Conservation (phyloP, 768 basidiomycete genomes). For the Sarcodon sp. region DNA sequence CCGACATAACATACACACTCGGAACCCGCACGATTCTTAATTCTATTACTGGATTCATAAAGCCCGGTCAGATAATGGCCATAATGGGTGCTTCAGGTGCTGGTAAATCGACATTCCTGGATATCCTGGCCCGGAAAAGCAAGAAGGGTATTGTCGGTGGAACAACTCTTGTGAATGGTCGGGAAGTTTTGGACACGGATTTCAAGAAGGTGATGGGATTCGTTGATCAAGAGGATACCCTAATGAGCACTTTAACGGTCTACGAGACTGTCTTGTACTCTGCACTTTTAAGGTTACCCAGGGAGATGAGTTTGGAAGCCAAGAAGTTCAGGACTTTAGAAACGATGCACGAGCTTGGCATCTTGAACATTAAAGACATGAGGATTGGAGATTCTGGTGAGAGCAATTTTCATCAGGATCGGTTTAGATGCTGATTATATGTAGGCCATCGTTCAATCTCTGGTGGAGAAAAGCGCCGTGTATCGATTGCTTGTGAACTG, state of each 20-base stretch:
- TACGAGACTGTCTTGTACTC: conserved; percentile 97
- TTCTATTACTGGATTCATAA: conserved; percentile 68
- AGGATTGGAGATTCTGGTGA: conserved; percentile 80
- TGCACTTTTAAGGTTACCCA: conserved; percentile 76
- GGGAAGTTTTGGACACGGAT: conserved; percentile 55
- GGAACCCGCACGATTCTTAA: conserved; percentile 60
- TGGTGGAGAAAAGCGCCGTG: conserved; percentile 94
- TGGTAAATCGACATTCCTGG: conserved; percentile 92
- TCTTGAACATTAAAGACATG: conserved; percentile 79
- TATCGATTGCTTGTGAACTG: conserved; percentile 95
- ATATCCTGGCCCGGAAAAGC: conserved; percentile 84
- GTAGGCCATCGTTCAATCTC: conserved; percentile 85
- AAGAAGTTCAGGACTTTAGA: conserved; percentile 91
- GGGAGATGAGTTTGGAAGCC: conserved; percentile 93
- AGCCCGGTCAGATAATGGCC: conserved; percentile 85
- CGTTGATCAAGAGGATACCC: conserved; percentile 96
- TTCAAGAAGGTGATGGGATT: conserved; percentile 87
- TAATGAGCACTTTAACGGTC: conserved; percentile 95
- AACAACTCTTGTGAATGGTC: conserved; percentile 75
- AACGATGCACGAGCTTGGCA: conserved; percentile 93
- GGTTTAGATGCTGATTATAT: background rate
- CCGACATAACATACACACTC: conserved; percentile 69
- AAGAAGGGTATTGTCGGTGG: conserved; percentile 75
- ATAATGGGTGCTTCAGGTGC: conserved; percentile 97
- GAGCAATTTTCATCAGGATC: conserved; percentile 12